Evolutionary conservation across 768 basidiomycete genomes (phyloP).

Genomic region (Suillus occidentalis): DNA sequence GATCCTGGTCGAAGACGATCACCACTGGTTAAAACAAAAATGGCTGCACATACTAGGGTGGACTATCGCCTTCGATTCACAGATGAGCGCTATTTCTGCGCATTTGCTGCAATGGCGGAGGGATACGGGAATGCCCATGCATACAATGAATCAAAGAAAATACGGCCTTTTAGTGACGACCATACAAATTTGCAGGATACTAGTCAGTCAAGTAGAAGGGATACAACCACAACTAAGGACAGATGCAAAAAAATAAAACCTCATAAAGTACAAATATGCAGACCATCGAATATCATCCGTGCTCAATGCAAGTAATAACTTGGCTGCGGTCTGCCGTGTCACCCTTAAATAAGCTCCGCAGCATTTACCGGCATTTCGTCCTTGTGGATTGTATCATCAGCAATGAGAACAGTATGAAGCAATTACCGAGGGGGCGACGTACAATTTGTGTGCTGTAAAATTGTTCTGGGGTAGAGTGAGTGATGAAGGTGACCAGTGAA

Average conservation of each 20-base stretch:
- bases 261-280: slow-evolving; percentile 21
- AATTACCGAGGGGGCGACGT: slow-evolving; percentile 26
- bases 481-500: slow-evolving; percentile 13
- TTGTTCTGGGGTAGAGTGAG: slow-evolving; percentile 59
- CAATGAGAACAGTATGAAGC: background rate
- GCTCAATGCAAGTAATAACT: slow-evolving; percentile 1
- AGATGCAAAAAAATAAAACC: slow-evolving; percentile 11
- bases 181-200: no score
- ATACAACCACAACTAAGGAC: background rate
- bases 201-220: background rate
- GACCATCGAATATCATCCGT: slow-evolving; percentile 8
- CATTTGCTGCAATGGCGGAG: background rate
- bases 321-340: background rate
- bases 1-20: background rate
- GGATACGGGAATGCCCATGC: background rate
- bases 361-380: slow-evolving; percentile 99
- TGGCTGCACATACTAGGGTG: background rate
- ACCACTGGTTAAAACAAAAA: background rate
- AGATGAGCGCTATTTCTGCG: slow-evolving; percentile 1
- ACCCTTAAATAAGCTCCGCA: slow-evolving; percentile 84
- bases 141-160: background rate
- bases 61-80: background rate
- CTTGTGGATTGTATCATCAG: slow-evolving; percentile 42
- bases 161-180: slow-evolving; percentile 1
- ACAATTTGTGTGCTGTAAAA: slow-evolving; percentile 96